A percentile compares a stretch with the other conserved stretches of the same genome.
Evolutionary conservation across 495 filamentous ascomycete species (phyloP).

Genomic region (Tuber brumale): DNA sequence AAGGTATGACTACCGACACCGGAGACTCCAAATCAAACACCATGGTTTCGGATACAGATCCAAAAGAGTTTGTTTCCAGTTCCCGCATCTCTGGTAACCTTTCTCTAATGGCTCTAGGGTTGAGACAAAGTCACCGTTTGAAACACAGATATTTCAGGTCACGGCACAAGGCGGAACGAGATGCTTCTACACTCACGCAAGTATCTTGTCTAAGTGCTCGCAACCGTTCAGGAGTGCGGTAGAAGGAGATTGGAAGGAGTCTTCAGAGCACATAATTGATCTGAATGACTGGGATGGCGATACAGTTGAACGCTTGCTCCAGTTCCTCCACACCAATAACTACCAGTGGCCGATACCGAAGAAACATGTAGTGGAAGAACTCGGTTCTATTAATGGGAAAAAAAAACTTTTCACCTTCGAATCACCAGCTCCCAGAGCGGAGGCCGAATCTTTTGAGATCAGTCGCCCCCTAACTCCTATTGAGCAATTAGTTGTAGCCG

Average conservation of each 20-base stretch:
- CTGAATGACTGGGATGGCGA: constrained; percentile 12
- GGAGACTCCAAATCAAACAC: not conserved
- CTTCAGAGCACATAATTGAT: constrained; percentile 2
- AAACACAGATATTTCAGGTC: constrained; percentile 8
- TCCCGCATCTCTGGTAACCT: not conserved
- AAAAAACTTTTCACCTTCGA: not conserved
- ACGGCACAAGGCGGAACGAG: not conserved
- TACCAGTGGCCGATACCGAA: constrained; percentile 9
- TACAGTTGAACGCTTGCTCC: constrained; percentile 2
- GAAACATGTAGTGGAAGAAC: not conserved
- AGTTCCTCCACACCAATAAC: constrained; percentile 12
- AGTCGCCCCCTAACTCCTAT: constrained; percentile 14
- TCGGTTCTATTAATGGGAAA: not conserved
- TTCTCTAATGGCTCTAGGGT: not conserved
- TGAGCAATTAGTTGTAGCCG: not conserved
- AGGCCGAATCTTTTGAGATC: not conserved
- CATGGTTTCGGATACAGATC: not conserved
- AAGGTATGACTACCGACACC: not conserved
- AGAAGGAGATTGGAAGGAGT: not conserved
- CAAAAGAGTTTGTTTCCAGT: not conserved
- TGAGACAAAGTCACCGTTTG: not conserved
- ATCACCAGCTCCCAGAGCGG: not conserved
- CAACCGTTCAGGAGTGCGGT: not conserved
- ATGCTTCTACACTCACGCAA: constrained; percentile 9
- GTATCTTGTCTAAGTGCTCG: constrained; percentile 5